phyloP scores from a whole-genome alignment of 176 grass and related monocot species.

The Hordeum vulgare region MorexV3_pseudomolecules_assembly NC_058522.1:488911185-488911684 shows the following conservation, averaged over 20 bases:
- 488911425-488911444: not conserved
- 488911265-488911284: not conserved
- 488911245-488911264: not conserved
- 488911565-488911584: constrained; percentile 49
- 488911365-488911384: not conserved
- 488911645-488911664: not conserved
- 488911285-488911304: not conserved
- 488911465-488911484: constrained; percentile 25
- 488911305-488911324: not conserved
- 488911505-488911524: constrained; percentile 22
- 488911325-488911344: not conserved
- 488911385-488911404: constrained; percentile 23
- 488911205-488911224: not conserved
- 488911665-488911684: constrained; percentile 37
- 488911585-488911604: constrained; percentile 48
- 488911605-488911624: constrained; percentile 44
- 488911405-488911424: not conserved
- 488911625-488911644: constrained; percentile 31
- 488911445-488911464: constrained; percentile 38
- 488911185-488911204: not conserved
- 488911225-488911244: not conserved
- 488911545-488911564: constrained; percentile 52
- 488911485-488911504: constrained; percentile 46
- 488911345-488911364: not conserved
- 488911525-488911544: constrained; percentile 44